Base-by-base conservation (phyloP, 345 rosid genomes). In the Schrenkiella parvula region DNA sequence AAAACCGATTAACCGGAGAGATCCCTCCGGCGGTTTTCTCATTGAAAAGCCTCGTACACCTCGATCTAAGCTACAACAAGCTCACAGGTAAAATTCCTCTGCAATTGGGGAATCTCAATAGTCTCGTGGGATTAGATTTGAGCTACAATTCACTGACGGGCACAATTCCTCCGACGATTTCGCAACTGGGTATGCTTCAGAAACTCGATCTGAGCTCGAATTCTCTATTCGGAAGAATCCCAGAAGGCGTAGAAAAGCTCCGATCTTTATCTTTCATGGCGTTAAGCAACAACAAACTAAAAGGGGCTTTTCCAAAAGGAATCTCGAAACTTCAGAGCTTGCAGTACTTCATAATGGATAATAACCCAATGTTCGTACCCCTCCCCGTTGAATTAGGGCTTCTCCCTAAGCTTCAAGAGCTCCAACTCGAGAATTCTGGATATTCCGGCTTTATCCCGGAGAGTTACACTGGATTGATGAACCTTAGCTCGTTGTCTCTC, bases 121-220 rank as follows among this genome's bases (percentile, higher is more conserved):
- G 75, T 78, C 88, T 93, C 29, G 71, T 77, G 3, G 96, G 90
- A 4, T 87, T 93, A 55, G 97, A 93, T 71, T 75, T 93, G 48
- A 90, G 97, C 86, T 88, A 88, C 55, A 93, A 93, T 64, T 80
- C 82, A 0, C 53, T 93, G 2, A 46, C 71, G 5, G 97, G 97
- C 5, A 6, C 51, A 1, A 86, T 93, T 50, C 98, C 98, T 10
- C 23, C 8, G 5, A 59, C 90, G 44, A 85, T 90, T 50, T 84
- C 95, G 28, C 82, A 87, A 38, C 80, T 93, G 70, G 81, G 76
- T 72, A 47, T 72, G 82, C 96, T 93, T 71, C 97, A 87, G 63
- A 93, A 93, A 73, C 97, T 92, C 37, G 98, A 92, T 66, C 63
- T 92, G 64, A 90, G 96, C 79, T 90, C 96, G 1, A 92, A 92